phyloP scores from a whole-genome alignment of 2,329 filamentous ascomycete genomes.

The Cordyceps javanica region DNA sequence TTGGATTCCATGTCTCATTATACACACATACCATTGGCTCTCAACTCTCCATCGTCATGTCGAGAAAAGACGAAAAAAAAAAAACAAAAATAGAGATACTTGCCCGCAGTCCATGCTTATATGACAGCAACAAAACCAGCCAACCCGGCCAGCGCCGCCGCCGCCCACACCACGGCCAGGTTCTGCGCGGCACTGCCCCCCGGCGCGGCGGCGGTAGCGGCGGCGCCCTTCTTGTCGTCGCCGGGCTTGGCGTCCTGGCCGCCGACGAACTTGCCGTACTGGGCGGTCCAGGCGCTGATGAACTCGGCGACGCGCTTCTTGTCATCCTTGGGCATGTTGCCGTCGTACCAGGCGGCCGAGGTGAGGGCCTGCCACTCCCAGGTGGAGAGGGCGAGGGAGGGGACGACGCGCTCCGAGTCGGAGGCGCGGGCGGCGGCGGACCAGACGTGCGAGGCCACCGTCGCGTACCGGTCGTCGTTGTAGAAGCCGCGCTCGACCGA shows the following conservation, averaged over 20 bases:
- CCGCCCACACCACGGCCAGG: background rate
- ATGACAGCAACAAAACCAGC: background rate
- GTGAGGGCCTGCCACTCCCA: background rate
- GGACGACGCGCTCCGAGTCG: constrained; percentile 14
- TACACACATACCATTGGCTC: too few relatives aligned
- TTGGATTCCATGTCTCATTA: too few relatives aligned
- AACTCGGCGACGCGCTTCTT: background rate
- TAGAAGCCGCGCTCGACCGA: constrained; percentile 12
- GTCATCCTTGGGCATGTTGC: background rate
- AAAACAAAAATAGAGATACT: too few relatives aligned
- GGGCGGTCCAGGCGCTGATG: background rate
- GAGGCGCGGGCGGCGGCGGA: constrained; percentile 16
- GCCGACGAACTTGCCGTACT: background rate
- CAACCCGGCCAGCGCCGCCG: background rate
- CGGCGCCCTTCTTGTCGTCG: background rate
- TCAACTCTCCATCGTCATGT: background rate
- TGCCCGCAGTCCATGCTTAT: too few relatives aligned
- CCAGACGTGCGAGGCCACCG: constrained; percentile 15
- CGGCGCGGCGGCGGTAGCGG: too few relatives aligned
- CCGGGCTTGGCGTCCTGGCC: background rate
- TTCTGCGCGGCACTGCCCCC: background rate
- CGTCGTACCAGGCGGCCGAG: background rate
- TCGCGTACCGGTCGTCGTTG: constrained; percentile 9
- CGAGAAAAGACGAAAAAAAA: background rate
- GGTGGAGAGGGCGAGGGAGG: constrained; percentile 4